Percentiles rank a stretch among this genome's conserved stretches.
Evolutionary conservation across 129 eudicot genomes (phyloP).

Genomic region (Erigeron canadensis): DNA sequence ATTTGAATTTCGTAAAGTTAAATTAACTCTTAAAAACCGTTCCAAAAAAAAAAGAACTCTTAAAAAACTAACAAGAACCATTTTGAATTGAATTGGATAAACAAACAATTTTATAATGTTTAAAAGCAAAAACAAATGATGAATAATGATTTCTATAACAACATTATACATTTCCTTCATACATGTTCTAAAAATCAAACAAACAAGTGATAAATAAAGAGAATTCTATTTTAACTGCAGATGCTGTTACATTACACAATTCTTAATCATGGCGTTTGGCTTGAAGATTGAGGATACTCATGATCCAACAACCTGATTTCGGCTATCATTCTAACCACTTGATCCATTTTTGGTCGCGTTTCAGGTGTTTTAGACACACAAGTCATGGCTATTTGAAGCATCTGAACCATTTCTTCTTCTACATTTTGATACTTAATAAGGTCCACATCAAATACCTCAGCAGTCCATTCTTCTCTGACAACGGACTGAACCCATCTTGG

Average conservation of each 20-base stretch:
- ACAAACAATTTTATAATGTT: neutral
- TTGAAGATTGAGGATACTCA: constrained; percentile 39
- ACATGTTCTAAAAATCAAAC: neutral
- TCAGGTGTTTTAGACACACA: constrained; percentile 70
- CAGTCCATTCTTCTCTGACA: constrained; percentile 91
- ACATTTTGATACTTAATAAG: constrained; percentile 51
- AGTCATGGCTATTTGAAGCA: constrained; percentile 94
- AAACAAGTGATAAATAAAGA: constrained; percentile 4
- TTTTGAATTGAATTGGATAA: neutral
- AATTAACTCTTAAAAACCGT: no score
- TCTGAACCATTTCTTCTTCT: constrained; percentile 86
- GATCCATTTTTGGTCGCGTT: constrained; percentile 66
- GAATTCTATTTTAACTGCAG: neutral
- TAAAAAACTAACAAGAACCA: neutral
- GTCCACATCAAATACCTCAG: constrained; percentile 83
- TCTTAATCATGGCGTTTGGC: constrained; percentile 33
- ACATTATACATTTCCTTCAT: neutral
- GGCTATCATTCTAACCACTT: constrained; percentile 75
- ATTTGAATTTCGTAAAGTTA: no score
- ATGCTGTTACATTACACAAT: constrained; percentile 1
- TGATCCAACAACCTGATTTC: constrained; percentile 49
- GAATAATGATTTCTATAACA: constrained; percentile 6
- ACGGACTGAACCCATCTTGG: constrained; percentile 96
- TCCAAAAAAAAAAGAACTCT: no score
- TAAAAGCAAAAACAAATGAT: constrained; percentile 8